These are phyloP conservation scores for Pezicula rhizophila DNA, from an alignment of 2,329 filamentous ascomycete species.

Conservation along the genomic window DNA sequence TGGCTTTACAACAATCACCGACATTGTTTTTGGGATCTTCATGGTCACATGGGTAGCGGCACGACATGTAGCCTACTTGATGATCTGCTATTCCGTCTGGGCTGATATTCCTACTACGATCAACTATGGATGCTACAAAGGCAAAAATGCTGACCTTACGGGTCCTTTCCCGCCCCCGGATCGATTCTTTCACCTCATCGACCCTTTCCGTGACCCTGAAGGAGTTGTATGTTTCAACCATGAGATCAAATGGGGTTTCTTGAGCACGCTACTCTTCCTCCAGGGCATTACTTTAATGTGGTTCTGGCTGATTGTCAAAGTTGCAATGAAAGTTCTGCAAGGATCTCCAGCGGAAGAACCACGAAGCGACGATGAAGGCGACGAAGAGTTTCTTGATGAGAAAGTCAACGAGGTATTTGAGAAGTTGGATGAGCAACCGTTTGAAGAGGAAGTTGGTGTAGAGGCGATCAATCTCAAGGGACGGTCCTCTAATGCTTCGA, in stretches of 20 bases:
- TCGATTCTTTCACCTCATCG: conserved; percentile 57
- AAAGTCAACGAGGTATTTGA: conserved; percentile 8
- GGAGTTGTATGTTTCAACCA: conserved; percentile 77
- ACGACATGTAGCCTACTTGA: conserved; percentile 74
- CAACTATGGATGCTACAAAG: conserved; percentile 65
- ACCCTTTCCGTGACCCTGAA: conserved; percentile 65
- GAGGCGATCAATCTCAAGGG: conserved; percentile 63
- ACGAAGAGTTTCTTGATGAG: conserved; percentile 43
- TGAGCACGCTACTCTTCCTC: conserved; percentile 69
- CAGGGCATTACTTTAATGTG: conserved; percentile 78
- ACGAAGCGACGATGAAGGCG: conserved; percentile 79
- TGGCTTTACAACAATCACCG: conserved; percentile 69
- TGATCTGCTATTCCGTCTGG: conserved; percentile 79
- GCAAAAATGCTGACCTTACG: conserved; percentile 46
- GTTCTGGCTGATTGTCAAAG: conserved; percentile 82
- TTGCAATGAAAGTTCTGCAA: conserved; percentile 73
- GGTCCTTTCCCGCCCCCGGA: conserved; percentile 47
- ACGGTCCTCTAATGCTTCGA: conserved; percentile 15
- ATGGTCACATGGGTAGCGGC: conserved; percentile 78
- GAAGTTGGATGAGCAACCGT: conserved; percentile 28
- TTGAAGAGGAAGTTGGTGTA: conserved; percentile 72
- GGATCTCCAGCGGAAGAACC: conserved; percentile 77
- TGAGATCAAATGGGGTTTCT: conserved; percentile 69
- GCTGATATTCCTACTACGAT: conserved; percentile 57
- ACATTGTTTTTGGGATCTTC: conserved; percentile 78